Conservation (phyloP, 208 protist species). For the Trypanosoma melophagium region DNA sequence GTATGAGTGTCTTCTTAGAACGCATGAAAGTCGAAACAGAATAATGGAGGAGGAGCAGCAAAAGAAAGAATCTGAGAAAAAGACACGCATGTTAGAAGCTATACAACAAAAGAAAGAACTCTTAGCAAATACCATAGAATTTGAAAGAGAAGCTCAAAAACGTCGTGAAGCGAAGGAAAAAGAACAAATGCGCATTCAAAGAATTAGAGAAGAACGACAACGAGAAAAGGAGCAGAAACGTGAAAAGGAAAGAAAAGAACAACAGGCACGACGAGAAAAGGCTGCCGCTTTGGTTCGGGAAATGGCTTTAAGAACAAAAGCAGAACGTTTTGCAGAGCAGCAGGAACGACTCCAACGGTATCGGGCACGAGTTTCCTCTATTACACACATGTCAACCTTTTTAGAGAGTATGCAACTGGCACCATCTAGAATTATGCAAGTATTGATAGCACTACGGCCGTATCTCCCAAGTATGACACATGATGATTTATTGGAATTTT, state of each 20-base stretch:
- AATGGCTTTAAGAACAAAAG: slow-evolving; percentile 20
- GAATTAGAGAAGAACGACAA: slow-evolving; percentile 28
- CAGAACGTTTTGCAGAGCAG: slow-evolving; percentile 31
- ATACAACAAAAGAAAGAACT: slow-evolving; percentile 19
- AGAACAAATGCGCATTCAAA: slow-evolving; percentile 19
- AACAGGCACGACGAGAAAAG: slow-evolving; percentile 31
- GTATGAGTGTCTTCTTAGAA: neutral
- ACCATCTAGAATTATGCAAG: slow-evolving; percentile 43
- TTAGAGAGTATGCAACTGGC: slow-evolving; percentile 57
- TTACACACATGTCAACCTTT: slow-evolving; percentile 56
- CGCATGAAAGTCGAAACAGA: neutral
- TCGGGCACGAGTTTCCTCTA: slow-evolving; percentile 30
- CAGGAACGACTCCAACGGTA: slow-evolving; percentile 31
- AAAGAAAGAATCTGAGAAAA: slow-evolving; percentile 19
- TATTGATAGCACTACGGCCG: slow-evolving; percentile 34
- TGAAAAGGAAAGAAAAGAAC: slow-evolving; percentile 19
- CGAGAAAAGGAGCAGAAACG: slow-evolving; percentile 27
- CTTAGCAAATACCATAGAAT: neutral
- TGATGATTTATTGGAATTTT: slow-evolving; percentile 76
- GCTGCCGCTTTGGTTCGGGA: slow-evolving; percentile 32
- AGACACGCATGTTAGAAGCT: slow-evolving; percentile 16
- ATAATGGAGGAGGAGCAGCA: slow-evolving; percentile 11
- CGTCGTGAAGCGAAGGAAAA: slow-evolving; percentile 13
- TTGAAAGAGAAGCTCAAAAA: slow-evolving; percentile 19
- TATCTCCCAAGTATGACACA: slow-evolving; percentile 49